A percentile compares a stretch with the other conserved stretches of the same genome.
These are phyloP conservation scores for Lodderomyces theae DNA, from an alignment of 1,139 yeast genomes.

Conservation along the genomic window DNA sequence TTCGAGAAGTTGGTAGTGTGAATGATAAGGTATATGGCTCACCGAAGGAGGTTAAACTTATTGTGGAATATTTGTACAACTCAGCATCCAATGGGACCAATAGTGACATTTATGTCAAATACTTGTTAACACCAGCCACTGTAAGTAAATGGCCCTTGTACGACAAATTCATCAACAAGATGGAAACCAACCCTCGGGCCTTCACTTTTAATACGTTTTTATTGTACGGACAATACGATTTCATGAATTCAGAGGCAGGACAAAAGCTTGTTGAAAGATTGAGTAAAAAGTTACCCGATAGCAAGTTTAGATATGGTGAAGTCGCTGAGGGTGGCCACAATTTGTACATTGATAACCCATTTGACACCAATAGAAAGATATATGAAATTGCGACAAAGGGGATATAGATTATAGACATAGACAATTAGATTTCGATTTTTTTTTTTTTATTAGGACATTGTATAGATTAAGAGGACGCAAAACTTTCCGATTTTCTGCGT, in stretches of 20 bases:
- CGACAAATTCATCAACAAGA: conserved; percentile 51
- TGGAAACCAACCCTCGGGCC: conserved; percentile 11
- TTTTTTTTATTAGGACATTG: no score
- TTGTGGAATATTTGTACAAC: conserved; percentile 59
- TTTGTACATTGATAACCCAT: conserved; percentile 47
- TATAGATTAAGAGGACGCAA: no score
- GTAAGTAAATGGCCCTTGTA: conserved; percentile 73
- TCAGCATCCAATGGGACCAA: conserved; percentile 59
- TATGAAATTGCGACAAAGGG: conserved; percentile 18
- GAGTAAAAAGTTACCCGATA: conserved; percentile 18
- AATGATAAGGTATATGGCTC: conserved; percentile 41
- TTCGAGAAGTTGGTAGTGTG: conserved; percentile 17
- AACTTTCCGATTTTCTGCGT: no score
- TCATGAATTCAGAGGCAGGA: conserved; percentile 84
- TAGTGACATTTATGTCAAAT: conserved; percentile 64
- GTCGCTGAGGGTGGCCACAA: conserved; percentile 47
- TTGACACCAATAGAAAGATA: conserved; percentile 49
- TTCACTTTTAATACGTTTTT: conserved; percentile 48
- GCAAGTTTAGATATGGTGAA: conserved; percentile 19
- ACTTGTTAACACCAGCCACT: conserved; percentile 69
- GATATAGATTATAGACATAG: conserved; percentile 2
- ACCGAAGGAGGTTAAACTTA: conserved; percentile 39
- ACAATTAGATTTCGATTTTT: no score
- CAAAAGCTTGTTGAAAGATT: conserved; percentile 43
- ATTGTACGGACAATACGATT: conserved; percentile 80